phyloP scores from a whole-genome alignment of 352 stramenopile genomes.

The Nothophytophthora sp. region DNA sequence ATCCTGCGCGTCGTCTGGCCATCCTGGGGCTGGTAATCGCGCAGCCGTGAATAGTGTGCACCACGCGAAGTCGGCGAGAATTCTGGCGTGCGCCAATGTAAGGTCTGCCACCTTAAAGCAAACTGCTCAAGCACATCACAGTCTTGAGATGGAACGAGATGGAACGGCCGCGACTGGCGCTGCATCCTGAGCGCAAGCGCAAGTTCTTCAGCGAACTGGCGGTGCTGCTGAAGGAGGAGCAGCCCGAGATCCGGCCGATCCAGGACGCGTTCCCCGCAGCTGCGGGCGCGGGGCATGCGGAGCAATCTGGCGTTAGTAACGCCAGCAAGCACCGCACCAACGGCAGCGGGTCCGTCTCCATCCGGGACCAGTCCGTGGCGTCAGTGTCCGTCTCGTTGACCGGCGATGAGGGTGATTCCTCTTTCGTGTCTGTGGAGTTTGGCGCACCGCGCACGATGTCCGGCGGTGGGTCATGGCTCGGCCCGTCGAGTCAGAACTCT shows the following conservation, averaged over 20 bases:
- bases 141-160: too few species aligned
- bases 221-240: conserved; percentile 44
- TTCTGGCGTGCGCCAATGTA: too few species aligned
- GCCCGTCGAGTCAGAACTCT: conserved; percentile 37
- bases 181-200: conserved; percentile 72
- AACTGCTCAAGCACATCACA: too few species aligned
- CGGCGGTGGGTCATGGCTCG: conserved; percentile 12
- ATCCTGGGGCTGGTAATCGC: too few species aligned
- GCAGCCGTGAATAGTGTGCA: too few species aligned
- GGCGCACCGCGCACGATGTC: conserved; percentile 8
- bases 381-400: conserved; percentile 19
- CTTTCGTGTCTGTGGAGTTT: conserved; percentile 54
- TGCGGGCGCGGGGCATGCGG: too few species aligned
- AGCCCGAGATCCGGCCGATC: conserved; percentile 32
- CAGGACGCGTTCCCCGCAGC: conserved; percentile 35
- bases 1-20: too few species aligned
- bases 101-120: too few species aligned
- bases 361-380: conserved; percentile 9
- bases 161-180: conserved; percentile 8
- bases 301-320: too few species aligned
- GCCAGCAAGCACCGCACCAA: background rate
- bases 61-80: too few species aligned
- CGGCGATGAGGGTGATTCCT: conserved; percentile 40
- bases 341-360: background rate
- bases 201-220: conserved; percentile 79